Evolutionary conservation across 495 filamentous ascomycete genomes (phyloP), one percentile per base, ranked within the genome.

Genomic region (Acidomyces sp.): DNA sequence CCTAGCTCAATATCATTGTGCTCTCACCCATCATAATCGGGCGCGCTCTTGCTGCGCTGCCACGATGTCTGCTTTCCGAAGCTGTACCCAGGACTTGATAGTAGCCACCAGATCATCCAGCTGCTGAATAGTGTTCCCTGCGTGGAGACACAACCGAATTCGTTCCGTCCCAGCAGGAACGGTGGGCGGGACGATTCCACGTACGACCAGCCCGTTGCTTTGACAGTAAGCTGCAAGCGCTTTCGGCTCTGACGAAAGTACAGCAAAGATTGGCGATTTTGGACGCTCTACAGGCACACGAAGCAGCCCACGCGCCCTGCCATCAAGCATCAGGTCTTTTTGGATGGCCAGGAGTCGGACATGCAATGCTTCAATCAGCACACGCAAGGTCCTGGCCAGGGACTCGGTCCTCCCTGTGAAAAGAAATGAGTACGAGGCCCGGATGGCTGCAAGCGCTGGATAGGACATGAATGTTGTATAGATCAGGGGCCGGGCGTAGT

Each of bases 381-480:
- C 20, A 3, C 38, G 39, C 13, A 44, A 24, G 23, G 24, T 22
- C 25, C 17, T 3, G 12, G 28, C 25, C 26, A 48, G 19, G 12
- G 12, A 4, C 18, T 61, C 55, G 3, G 69, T 66, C 28, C 55
- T 43, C 10, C 67, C 67, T 11, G 54, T 48, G 3, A 54, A 49
- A n/a, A 78, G 54, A 23, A 72, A 62, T 6, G 56, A 40, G 45
- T 77, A 78, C 3, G 61, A 57, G 0, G 58, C 59, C 32, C 57
- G 52, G 33, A 78, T 71, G 31, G 61, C 65, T 4, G 58, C 66
- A 19, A 78, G 54, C 1, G 64, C 54, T 2, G 74, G 69, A 29
- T 70, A 72, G 3, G 67, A 58, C 64, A 75, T 66, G 23, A 65
- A 62, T 0, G 75, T 79, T 0, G 71, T 74, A 50, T 78, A 79